Evolutionary conservation across 257 asterid species (phyloP), one percentile per base, ranked within the genome.

Genomic region (Rehmannia glutinosa): DNA sequence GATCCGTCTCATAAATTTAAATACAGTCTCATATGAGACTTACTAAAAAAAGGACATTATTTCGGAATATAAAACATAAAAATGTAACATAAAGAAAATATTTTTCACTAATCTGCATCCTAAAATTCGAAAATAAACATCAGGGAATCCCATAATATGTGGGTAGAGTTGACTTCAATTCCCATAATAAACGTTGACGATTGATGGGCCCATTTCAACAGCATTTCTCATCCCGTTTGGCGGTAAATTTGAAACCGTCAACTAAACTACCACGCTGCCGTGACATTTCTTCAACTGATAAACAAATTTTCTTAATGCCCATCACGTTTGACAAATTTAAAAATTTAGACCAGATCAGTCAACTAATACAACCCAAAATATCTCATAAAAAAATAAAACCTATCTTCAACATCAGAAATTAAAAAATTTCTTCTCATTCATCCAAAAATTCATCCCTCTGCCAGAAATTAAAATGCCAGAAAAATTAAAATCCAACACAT

Each of bases 401-500:
- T n/a, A n/a, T n/a, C n/a, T n/a, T n/a, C n/a, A n/a, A n/a, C n/a
- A n/a, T n/a, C n/a, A n/a, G n/a, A n/a, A n/a, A n/a, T n/a, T n/a
- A 13, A 23, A 8, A 43, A 17, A 42, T 19, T 30, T 32, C 57
- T 39, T 27, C 30, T 24, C 21, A n/a, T n/a, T n/a, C n/a, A n/a
- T n/a, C n/a, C n/a, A n/a, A n/a, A n/a, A n/a, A n/a, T n/a, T n/a
- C n/a, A n/a, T n/a, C n/a, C n/a, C n/a, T n/a, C n/a, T n/a, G n/a
- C n/a, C n/a, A n/a, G n/a, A n/a, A 2, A 76, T 74, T 81, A 30
- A 55, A 47, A 12, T 73, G 70, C 73, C 28, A 25, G 53, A 23
- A 60, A 58, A 66, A 17, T 64, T 32, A 46, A 70, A 36, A 4
- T 24, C 64, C 30, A 36, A 13, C 25, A 2, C 59, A 13, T 6